Evolutionary conservation across 1,284 basidiomycete genomes (phyloP), one percentile per base, ranked within the genome.

Genomic region (Clitocybe nebularis): DNA sequence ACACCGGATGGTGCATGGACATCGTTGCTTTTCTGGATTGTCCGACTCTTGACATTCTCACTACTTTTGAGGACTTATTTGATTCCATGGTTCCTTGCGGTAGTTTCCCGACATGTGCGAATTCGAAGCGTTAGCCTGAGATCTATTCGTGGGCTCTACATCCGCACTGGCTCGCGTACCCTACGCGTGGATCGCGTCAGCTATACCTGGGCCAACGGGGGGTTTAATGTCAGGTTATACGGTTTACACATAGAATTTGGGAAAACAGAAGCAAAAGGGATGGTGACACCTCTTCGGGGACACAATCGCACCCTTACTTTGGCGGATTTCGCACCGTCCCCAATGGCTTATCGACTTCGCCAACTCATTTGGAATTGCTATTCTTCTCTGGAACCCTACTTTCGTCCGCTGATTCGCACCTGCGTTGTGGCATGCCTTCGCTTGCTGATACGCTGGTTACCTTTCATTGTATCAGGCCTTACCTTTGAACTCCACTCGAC

Each of bases 111-210:
- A 36, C 81, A 77, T 50, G 65, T 88, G 46, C 77, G 77, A 14
- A 70, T 86, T 21, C 74, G 79, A 30, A 86, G 81, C 55, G 71
- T 88, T 43, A 88, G 86, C 56, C 64, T 85, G 30, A 75, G 83
- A 40, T 89, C 86, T 17, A 77, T 89, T 48, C 78, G 83, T 35
- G 85, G 86, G 17, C 66, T 89, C 25, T 86, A 83, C 61, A 72
- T 86, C 45, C 72, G 75, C 37, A 67, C 66, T 29, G 77, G 79
- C 29, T 62, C 59, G 39, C 65, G 71, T 41, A 77, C 71, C 28
- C 74, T 75, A 63, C 73, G 69, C 30, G 67, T 83, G 9, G 84
- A 88, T 44, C 79, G 86, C 40, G 74, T 88, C 39, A 75, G 79
- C 28, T 78, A 81, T 53, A 68, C 72, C 36, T 79, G 72, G 56